Evolutionary conservation across 2,329 filamentous ascomycete genomes (phyloP).

Genomic region (Neobulgaria alba): DNA sequence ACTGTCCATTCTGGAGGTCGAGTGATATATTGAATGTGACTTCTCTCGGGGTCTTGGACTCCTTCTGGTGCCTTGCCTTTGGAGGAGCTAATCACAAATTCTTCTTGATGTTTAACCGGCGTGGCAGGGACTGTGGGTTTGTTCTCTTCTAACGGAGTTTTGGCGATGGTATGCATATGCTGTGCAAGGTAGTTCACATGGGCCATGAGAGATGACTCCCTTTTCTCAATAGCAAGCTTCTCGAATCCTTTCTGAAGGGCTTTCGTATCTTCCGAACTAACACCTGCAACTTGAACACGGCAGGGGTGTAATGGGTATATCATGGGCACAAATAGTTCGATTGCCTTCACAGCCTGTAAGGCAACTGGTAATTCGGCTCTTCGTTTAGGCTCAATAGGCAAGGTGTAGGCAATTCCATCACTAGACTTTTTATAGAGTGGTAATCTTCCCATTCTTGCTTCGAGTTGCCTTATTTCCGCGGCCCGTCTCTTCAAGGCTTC

Average conservation of each 20-base stretch:
- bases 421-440: slow-evolving; percentile 58
- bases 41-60: slow-evolving; percentile 36
- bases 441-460: slow-evolving; percentile 63
- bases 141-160: slow-evolving; percentile 35
- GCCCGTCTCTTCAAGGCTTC: slow-evolving; percentile 56
- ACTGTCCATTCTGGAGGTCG: slow-evolving; percentile 67
- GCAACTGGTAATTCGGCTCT: slow-evolving; percentile 49
- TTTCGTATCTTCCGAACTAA: slow-evolving; percentile 50
- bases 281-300: slow-evolving; percentile 56
- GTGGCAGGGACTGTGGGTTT: slow-evolving; percentile 3
- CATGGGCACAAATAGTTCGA: slow-evolving; percentile 61
- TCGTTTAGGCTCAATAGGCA: slow-evolving; percentile 61
- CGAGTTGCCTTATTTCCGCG: slow-evolving; percentile 61
- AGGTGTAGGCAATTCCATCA: slow-evolving; percentile 61
- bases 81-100: slow-evolving; percentile 4
- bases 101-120: neutral
- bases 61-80: slow-evolving; percentile 19
- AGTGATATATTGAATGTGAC: slow-evolving; percentile 63
- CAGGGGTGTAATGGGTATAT: slow-evolving; percentile 65
- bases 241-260: slow-evolving; percentile 58
- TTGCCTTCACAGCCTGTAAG: slow-evolving; percentile 52
- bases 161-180: slow-evolving; percentile 60
- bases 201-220: slow-evolving; percentile 56
- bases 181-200: slow-evolving; percentile 68
- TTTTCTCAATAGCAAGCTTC: slow-evolving; percentile 45